phyloP scores from a whole-genome alignment of 805 yeast genomes.

The Saccharomycopsis sp. region DNA sequence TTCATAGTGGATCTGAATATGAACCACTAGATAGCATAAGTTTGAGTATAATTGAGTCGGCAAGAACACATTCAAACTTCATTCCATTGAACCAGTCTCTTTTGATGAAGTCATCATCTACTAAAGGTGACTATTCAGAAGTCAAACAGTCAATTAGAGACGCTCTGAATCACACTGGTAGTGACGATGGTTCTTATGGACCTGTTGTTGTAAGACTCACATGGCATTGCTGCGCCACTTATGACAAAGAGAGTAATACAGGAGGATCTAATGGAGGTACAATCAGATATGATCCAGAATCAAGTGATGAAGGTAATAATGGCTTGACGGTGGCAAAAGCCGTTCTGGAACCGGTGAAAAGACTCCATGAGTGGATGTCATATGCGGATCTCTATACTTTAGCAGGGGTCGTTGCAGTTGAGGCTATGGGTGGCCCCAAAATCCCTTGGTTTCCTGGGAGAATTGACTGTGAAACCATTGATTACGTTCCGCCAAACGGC shows the following conservation, averaged over 20 bases:
- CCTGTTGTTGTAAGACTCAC: slow-evolving; percentile 42
- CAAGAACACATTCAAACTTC: background rate
- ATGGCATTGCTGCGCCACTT: slow-evolving; percentile 47
- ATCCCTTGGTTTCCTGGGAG: slow-evolving; percentile 47
- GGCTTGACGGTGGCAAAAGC: slow-evolving; percentile 41
- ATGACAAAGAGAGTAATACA: slow-evolving; percentile 30
- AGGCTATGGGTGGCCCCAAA: slow-evolving; percentile 44
- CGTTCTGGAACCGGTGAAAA: slow-evolving; percentile 35
- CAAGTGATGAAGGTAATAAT: slow-evolving; percentile 43
- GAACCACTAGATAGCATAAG: slow-evolving; percentile 5
- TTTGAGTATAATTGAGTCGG: background rate
- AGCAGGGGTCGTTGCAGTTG: slow-evolving; percentile 45
- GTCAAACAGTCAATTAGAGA: slow-evolving; percentile 32
- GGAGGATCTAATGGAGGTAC: slow-evolving; percentile 36
- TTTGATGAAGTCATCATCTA: background rate
- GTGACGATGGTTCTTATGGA: slow-evolving; percentile 35
- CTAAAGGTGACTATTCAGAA: slow-evolving; percentile 26
- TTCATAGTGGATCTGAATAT: background rate
- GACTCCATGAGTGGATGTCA: slow-evolving; percentile 39
- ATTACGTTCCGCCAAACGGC: slow-evolving; percentile 39
- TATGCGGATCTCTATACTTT: slow-evolving; percentile 48
- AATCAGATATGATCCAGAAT: slow-evolving; percentile 36
- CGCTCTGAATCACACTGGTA: slow-evolving; percentile 20
- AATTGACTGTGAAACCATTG: slow-evolving; percentile 33
- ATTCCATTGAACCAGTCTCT: background rate